phyloP scores from a whole-genome alignment of 2,329 filamentous ascomycete genomes.

The Zymoseptoria ardabiliae region DNA sequence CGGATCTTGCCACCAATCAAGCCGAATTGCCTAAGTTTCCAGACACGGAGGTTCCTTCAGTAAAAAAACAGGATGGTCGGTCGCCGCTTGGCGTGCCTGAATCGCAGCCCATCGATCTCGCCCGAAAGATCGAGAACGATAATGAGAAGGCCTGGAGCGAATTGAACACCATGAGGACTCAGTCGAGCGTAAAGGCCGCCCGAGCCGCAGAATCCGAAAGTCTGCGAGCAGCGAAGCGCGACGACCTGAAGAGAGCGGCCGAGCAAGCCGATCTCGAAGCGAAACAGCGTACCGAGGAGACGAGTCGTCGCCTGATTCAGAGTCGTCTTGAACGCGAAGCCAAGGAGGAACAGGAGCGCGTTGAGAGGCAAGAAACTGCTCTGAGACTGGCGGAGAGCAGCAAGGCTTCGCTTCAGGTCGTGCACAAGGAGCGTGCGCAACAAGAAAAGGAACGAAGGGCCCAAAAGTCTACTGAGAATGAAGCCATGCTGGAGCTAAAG shows the following conservation, averaged over 20 bases:
- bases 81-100: no score
- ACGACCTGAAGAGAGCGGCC: neutral
- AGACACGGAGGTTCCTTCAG: neutral
- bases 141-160: neutral
- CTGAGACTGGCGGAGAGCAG: neutral
- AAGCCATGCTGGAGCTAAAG: neutral
- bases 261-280: neutral
- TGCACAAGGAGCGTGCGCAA: neutral
- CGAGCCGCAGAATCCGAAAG: neutral
- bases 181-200: neutral
- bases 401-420: neutral
- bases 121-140: neutral
- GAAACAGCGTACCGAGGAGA: neutral
- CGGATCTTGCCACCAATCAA: neutral
- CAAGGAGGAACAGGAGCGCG: neutral
- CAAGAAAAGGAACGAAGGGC: neutral
- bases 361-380: neutral
- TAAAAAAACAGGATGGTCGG: neutral
- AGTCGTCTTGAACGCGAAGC: neutral
- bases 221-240: neutral
- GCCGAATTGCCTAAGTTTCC: neutral
- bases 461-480: neutral
- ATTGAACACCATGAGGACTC: neutral
- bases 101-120: neutral
- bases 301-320: neutral